phyloP scores from a whole-genome alignment of 805 yeast genomes.

The Candida ovalis region DNA sequence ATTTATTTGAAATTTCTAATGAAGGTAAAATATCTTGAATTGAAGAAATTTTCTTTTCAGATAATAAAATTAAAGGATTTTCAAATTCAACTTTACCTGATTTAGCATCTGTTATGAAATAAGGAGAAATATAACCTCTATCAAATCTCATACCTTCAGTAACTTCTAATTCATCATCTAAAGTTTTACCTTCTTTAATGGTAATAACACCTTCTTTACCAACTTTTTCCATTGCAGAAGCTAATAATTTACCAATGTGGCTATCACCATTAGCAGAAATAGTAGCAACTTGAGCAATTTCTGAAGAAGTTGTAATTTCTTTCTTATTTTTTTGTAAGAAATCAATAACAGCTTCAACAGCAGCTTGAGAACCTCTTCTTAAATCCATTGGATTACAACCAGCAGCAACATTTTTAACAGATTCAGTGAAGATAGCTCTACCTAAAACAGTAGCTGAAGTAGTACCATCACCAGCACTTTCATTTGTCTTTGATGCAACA shows the following conservation, averaged over 20 bases:
- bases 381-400: slow-evolving; percentile 99
- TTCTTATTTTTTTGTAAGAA: slow-evolving; percentile 82
- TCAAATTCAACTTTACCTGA: slow-evolving; percentile 91
- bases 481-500: slow-evolving; percentile 96
- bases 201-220: slow-evolving; percentile 99
- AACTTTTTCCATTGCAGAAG: slow-evolving; percentile 96
- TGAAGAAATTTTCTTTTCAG: slow-evolving; percentile 89
- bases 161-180: slow-evolving; percentile 93
- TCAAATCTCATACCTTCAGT: slow-evolving; percentile 99
- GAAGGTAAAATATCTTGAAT: slow-evolving; percentile 92
- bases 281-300: slow-evolving; percentile 97
- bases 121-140: slow-evolving; percentile 95
- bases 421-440: slow-evolving; percentile 90
- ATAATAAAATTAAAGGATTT: slow-evolving; percentile 81
- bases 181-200: slow-evolving; percentile 94
- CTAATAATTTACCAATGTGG: slow-evolving; percentile 87
- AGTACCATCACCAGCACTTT: slow-evolving; percentile 98
- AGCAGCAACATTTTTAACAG: slow-evolving; percentile 95
- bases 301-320: slow-evolving; percentile 90
- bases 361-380: slow-evolving; percentile 96
- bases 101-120: slow-evolving; percentile 92
- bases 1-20: slow-evolving; percentile 86
- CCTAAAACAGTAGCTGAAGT: slow-evolving; percentile 97
- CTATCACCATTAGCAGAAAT: slow-evolving; percentile 95
- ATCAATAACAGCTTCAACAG: slow-evolving; percentile 88